Evolutionary conservation across 2,329 filamentous ascomycete genomes (phyloP).

Genomic region (Blastomyces gilchristii): DNA sequence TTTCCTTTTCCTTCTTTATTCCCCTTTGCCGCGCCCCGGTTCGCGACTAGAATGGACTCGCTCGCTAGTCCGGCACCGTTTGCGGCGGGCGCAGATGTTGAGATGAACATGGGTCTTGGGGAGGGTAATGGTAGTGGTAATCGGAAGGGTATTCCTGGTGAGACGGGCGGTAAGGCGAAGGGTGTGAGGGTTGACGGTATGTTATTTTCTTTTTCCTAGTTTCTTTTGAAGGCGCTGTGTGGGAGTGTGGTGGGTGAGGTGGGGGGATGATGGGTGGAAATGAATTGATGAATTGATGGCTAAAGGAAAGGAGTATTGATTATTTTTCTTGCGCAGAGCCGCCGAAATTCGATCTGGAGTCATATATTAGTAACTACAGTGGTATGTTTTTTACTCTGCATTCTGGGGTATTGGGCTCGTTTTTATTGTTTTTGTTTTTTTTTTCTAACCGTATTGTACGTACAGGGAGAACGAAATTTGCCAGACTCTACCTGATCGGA

Average conservation of each 20-base stretch:
- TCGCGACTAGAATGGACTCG: background rate
- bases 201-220: constrained; percentile 7
- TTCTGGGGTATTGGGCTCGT: background rate
- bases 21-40: no score
- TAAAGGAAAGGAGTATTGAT: background rate
- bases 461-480: constrained; percentile 66
- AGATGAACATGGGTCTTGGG: constrained; percentile 1
- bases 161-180: background rate
- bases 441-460: background rate
- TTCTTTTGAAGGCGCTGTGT: background rate
- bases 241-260: background rate
- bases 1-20: no score
- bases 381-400: constrained; percentile 42
- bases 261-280: background rate
- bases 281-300: background rate
- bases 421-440: no score
- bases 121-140: background rate
- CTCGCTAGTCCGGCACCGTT: background rate
- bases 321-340: constrained; percentile 43
- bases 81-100: background rate
- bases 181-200: constrained; percentile 25
- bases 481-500: constrained; percentile 74
- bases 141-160: background rate
- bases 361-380: constrained; percentile 80
- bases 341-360: constrained; percentile 83